Evolutionary conservation across 352 stramenopile genomes (phyloP).

Genomic region (Phytophthora brassicae): DNA sequence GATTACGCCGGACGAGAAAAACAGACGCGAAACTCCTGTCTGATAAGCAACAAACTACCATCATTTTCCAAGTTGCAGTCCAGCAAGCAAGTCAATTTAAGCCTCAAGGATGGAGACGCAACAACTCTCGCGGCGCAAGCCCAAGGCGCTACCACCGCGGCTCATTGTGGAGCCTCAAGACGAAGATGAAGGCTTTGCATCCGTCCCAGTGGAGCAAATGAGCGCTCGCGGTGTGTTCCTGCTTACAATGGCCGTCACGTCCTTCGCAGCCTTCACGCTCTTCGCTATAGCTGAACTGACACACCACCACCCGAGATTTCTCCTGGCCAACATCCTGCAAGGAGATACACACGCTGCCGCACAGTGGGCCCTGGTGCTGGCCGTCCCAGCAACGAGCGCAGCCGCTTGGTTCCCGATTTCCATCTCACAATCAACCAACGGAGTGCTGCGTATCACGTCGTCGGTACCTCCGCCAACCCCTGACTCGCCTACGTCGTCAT

Average conservation of each 20-base stretch:
- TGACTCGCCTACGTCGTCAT: conserved; percentile 24
- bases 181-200: conserved; percentile 26
- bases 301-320: conserved; percentile 41
- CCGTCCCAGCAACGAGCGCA: conserved; percentile 57
- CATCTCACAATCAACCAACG: conserved; percentile 33
- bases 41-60: not conserved
- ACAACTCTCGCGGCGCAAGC: conserved; percentile 21
- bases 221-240: conserved; percentile 56
- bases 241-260: conserved; percentile 50
- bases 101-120: conserved; percentile 6
- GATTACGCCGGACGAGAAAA: conserved; percentile 14
- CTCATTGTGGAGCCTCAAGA: conserved; percentile 24
- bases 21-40: conserved; percentile 14
- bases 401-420: conserved; percentile 60
- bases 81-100: not conserved
- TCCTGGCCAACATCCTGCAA: conserved; percentile 36
- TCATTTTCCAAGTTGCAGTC: conserved; percentile 21
- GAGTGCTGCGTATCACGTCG: conserved; percentile 40
- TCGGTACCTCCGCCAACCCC: conserved; percentile 21
- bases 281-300: conserved; percentile 58
- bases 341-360: conserved; percentile 37
- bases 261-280: conserved; percentile 68
- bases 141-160: conserved; percentile 13
- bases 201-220: conserved; percentile 38
- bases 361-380: conserved; percentile 49